phyloP scores from a whole-genome alignment of 345 rosid species.

The Camelina neglecta region DNA sequence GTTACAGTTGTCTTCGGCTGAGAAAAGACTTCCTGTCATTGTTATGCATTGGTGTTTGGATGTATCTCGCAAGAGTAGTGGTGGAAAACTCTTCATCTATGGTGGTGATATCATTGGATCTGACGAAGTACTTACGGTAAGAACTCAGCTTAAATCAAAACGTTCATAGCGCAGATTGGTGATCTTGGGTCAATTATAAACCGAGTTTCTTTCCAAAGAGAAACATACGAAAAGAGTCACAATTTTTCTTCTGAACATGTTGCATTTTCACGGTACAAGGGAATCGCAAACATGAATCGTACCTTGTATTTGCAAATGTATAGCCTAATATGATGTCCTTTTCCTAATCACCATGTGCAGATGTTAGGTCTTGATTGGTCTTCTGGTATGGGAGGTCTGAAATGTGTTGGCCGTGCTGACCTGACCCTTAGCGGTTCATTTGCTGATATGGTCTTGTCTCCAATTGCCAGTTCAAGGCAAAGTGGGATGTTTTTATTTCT shows the following conservation, averaged over 20 bases:
- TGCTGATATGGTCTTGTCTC: conserved; percentile 79
- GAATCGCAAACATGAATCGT: conserved; percentile 29
- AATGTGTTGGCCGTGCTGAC: conserved; percentile 67
- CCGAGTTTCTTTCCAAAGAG: conserved; percentile 14
- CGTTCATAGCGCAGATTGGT: conserved; percentile 31
- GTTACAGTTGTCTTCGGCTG: conserved; percentile 72
- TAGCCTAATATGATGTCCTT: conserved; percentile 31
- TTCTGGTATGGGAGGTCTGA: conserved; percentile 63
- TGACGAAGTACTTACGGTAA: conserved; percentile 80
- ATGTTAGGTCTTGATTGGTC: conserved; percentile 77
- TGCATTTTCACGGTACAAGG: conserved; percentile 28
- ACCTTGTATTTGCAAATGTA: conserved; percentile 25
- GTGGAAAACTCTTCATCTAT: conserved; percentile 77
- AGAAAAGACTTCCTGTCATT: conserved; percentile 80
- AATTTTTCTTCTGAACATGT: conserved; percentile 21
- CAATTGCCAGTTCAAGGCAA: conserved; percentile 50
- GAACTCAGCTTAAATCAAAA: conserved; percentile 35
- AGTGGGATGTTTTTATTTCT: conserved; percentile 53
- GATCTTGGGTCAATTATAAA: conserved; percentile 10
- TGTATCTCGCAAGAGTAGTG: conserved; percentile 50
- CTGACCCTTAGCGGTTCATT: conserved; percentile 75
- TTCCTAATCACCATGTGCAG: conserved; percentile 51
- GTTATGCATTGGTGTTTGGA: conserved; percentile 68
- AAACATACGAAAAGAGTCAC: conserved; percentile 14
- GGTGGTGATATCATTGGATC: conserved; percentile 90